Base-by-base conservation (phyloP, 805 yeast genomes). In the Wickerhamomyces alni region DNA sequence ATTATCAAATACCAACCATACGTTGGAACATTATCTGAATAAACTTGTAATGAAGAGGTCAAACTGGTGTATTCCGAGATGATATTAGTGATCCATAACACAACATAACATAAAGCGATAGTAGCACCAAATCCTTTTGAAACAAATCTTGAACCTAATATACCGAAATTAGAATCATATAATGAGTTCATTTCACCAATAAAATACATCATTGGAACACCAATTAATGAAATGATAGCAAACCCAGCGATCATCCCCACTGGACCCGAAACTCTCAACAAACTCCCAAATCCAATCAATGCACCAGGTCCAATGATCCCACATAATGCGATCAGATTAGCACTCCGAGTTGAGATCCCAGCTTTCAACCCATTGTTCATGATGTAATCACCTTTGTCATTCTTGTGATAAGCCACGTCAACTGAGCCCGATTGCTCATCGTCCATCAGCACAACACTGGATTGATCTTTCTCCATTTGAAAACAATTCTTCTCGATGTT, bases 231-330 rank as follows among this genome's bases (percentile, higher is more conserved):
- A 34, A 75, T 72, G 30, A 76, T 55, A 2, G 70, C 68, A 52
- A 74, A 76, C 1, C 80, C 77, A 17, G 67, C 61, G 17, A 74
- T 31, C 50, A 76, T 56, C 45, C 77, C 74, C 26, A 70, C 79
- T 0, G 82, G 81, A 4, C 78, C 77, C 33, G 75, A 74, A 28
- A 66, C 55, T 8, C 60, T 50, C 13, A 76, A 58, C 26, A 78
- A 76, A n/a, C 62, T 52, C 6, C 78, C 77, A 39, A 78, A 65
- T 30, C 78, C 76, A 19, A 77, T 67, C 36, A n/a, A n/a, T n/a
- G 69, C 70, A 44, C 82, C 82, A 1, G 82, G 82, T 0, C 82
- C 82, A 40, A 77, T 72, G 37, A 77, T 69, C 30, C 82, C 81
- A 19, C 80, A 77, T 8, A 75, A 48, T 3, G 77, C 77, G 38